Base-by-base conservation (phyloP, 306 rosid genomes). In the Corylus americana region DNA sequence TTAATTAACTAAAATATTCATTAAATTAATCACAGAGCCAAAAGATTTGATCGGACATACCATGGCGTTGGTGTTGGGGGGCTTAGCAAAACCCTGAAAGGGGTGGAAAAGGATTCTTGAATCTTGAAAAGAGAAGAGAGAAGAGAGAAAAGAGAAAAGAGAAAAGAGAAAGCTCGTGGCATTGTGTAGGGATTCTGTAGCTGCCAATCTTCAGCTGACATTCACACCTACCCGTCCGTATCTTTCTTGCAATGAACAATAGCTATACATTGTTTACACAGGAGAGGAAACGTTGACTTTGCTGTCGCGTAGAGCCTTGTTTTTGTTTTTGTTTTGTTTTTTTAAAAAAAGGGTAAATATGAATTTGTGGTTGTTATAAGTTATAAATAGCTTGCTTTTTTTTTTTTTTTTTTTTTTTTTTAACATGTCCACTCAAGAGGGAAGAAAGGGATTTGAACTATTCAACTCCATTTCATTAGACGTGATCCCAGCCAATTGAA, bases 151-250 rank as follows among this genome's bases (percentile, higher is more conserved):
- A 42, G 17, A 8, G 42, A 71, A 69, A 18, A 42, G 17, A 8
- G 42, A 71, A 69, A 25, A 42, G 17, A 6, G n/a, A 17, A 31
- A 31, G 35, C 2, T 31, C 35, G 18, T 35, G 16, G 11, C 45
- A 50, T 73, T 10, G 25, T 25, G 37, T 22, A 6, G 4, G 62
- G 11, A 35, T 74, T 44, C 45, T 51, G 29, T 18, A 51, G 13
- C 59, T 64, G 69, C 53, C 75, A 31, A 76, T 22, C 45, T 79
- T 48, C 79, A 86, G 53, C 92, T n/a, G 74, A 76, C 77, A 80
- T 82, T 89, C 90, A 74, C 37, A 84, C 90, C 90, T 80, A 89
- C 76, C 86, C 31, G 80, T 84, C 82, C 73, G 7, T 42, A 2
- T 4, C 7, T 73, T 70, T 79, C 58, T 22, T 70, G 17, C 48